Percentiles rank a stretch among this genome's conserved stretches.
These are phyloP conservation scores for Wallemia mellicola DNA, from an alignment of 1,284 basidiomycete species.

Conservation along the genomic window DNA sequence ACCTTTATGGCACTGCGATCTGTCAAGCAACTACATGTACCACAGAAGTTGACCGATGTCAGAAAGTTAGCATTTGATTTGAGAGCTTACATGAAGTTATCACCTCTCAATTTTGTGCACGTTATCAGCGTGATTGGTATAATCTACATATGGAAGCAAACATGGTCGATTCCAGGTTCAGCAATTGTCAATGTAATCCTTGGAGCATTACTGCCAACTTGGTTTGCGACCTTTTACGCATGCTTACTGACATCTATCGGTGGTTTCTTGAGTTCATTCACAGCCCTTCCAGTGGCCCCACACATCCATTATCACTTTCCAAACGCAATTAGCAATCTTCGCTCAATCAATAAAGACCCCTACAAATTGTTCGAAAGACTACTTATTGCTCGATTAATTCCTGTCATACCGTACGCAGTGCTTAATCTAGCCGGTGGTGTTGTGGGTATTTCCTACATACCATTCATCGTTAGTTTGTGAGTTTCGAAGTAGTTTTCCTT, in stretches of 20 bases:
- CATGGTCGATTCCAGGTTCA: slow-evolving; percentile 3
- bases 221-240: slow-evolving; percentile 1
- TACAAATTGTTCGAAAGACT: slow-evolving; percentile 1
- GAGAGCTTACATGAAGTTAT: background rate
- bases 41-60: background rate
- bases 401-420: slow-evolving; percentile 4
- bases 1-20: background rate
- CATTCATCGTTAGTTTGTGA: background rate
- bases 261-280: slow-evolving; percentile 1
- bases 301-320: slow-evolving; percentile 2
- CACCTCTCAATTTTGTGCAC: slow-evolving; percentile 1
- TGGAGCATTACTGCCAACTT: slow-evolving; percentile 2
- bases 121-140: slow-evolving; percentile 1
- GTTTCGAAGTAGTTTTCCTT: background rate
- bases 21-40: background rate
- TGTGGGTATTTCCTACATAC: background rate
- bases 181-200: slow-evolving; percentile 3
- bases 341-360: background rate
- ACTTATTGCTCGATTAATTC: slow-evolving; percentile 3
- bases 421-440: slow-evolving; percentile 1
- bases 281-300: background rate
- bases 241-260: slow-evolving; percentile 3
- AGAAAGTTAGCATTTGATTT: background rate
- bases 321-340: background rate
- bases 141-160: slow-evolving; percentile 4